Conservation (phyloP, 2,329 filamentous ascomycete genomes). For the Aspergillus jensenii region DNA sequence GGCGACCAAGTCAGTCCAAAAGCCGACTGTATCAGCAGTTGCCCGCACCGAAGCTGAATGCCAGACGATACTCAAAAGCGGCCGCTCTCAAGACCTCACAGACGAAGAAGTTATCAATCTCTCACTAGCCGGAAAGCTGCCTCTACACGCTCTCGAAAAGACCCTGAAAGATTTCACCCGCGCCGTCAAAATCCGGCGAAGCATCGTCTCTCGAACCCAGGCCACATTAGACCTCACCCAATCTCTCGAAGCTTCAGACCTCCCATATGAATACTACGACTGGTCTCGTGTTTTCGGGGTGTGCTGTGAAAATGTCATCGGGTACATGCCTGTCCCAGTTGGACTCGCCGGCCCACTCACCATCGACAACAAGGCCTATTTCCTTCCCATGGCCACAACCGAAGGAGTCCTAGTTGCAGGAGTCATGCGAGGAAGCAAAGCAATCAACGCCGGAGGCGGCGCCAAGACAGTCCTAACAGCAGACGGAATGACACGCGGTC, state of each 20-base stretch:
- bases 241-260: conserved; percentile 75
- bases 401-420: conserved; percentile 96
- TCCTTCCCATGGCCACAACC: conserved; percentile 97
- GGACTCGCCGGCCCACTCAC: conserved; percentile 92
- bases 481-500: conserved; percentile 97
- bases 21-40: conserved; percentile 40
- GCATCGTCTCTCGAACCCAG: conserved; percentile 81
- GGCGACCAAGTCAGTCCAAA: conserved; percentile 53
- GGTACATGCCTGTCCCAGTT: conserved; percentile 88
- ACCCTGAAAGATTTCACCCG: conserved; percentile 80
- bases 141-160: conserved; percentile 91
- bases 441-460: conserved; percentile 94
- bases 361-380: conserved; percentile 93
- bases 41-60: conserved; percentile 58
- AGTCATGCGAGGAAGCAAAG: conserved; percentile 90
- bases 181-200: conserved; percentile 88
- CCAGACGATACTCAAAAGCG: conserved; percentile 75
- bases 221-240: conserved; percentile 74
- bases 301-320: conserved; percentile 98
- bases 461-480: conserved; percentile 86
- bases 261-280: conserved; percentile 90
- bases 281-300: conserved; percentile 93
- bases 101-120: conserved; percentile 84
- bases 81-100: conserved; percentile 72
- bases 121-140: conserved; percentile 85